Base-by-base conservation (phyloP, 2,329 filamentous ascomycete species). In the Davidsoniella neocaledoniae region DNA sequence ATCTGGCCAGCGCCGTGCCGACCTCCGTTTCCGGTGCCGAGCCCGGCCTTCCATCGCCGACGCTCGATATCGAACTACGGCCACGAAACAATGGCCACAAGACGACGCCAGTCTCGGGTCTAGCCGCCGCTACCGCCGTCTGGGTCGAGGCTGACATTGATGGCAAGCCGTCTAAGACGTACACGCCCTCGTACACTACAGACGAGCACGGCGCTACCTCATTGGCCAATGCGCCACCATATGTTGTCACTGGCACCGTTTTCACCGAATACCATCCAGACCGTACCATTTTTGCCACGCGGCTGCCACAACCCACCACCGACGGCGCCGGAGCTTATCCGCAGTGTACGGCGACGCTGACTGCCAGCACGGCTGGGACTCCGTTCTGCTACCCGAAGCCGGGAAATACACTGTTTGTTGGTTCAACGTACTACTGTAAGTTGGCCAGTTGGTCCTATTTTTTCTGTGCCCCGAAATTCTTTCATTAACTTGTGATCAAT, bases 111-210 rank as follows among this genome's bases (percentile, higher is more conserved):
- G 43, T 26, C 37, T 14, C 21, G 9, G 52, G 50, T 38, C 56
- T 59, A 43, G 56, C 61, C 43, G 59, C 58, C n/a, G 60, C 63
- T 40, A 66, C 67, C 5, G 66, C 66, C 17, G 64, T 68, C 33
- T 77, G 74, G 74, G 69, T 76, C 43, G 66, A 64, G 3, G 68
- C 77, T 53, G 63, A 69, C 58, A 64, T 67, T 46, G 63, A 69
- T 41, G 69, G 69, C 56, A 61, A 61, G 33, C 66, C 71, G 19
- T 56, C 53, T 14, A 64, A 59, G 43, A 76, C 73, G 8, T 61
- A 70, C 52, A 76, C 73, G 9, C 73, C 73, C 10, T 62, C 66
- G 10, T 56, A 64, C 26, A 72, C 65, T 42, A 71, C 70, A 21
- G 58, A 71, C 53, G 59, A 61, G 54, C 26, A 33, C 8, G 72